These are phyloP conservation scores for Rhodosporidiobolus odoratus DNA, from an alignment of 768 basidiomycete species.

Conservation along the genomic window DNA sequence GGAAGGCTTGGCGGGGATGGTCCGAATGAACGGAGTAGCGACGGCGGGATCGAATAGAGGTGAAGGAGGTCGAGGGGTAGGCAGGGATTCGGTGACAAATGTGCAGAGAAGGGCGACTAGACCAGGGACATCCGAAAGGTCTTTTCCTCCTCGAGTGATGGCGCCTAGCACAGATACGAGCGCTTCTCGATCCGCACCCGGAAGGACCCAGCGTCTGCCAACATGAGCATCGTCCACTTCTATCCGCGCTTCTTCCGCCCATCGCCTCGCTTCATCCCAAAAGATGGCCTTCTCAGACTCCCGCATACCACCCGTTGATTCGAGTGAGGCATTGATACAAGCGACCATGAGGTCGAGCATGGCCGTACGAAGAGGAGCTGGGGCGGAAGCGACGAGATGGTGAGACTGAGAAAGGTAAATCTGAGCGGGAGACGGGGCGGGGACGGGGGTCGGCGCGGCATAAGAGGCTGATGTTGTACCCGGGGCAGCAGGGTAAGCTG, in stretches of 20 bases:
- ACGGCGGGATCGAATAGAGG: conserved; percentile 42
- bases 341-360: conserved; percentile 31
- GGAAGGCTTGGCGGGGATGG: conserved; percentile 22
- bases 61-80: conserved; percentile 23
- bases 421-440: conserved; percentile 27
- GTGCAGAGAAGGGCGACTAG: conserved; percentile 40
- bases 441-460: background rate
- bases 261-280: conserved; percentile 38
- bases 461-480: background rate
- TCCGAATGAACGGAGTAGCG: conserved; percentile 39
- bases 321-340: conserved; percentile 32
- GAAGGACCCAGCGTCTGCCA: conserved; percentile 17
- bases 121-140: conserved; percentile 39
- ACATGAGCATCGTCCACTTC: conserved; percentile 29
- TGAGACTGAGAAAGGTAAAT: conserved; percentile 37
- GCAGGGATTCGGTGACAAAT: conserved; percentile 38
- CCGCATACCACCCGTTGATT: conserved; percentile 30
- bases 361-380: conserved; percentile 4
- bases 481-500: conserved; percentile 4
- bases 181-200: conserved; percentile 34
- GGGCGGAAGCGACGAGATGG: conserved; percentile 17
- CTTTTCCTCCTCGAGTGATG: conserved; percentile 39
- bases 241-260: conserved; percentile 32
- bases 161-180: conserved; percentile 35
- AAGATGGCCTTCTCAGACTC: conserved; percentile 37